Evolutionary conservation across 306 rosid species (phyloP).

Genomic region (Fragaria iinumae): DNA sequence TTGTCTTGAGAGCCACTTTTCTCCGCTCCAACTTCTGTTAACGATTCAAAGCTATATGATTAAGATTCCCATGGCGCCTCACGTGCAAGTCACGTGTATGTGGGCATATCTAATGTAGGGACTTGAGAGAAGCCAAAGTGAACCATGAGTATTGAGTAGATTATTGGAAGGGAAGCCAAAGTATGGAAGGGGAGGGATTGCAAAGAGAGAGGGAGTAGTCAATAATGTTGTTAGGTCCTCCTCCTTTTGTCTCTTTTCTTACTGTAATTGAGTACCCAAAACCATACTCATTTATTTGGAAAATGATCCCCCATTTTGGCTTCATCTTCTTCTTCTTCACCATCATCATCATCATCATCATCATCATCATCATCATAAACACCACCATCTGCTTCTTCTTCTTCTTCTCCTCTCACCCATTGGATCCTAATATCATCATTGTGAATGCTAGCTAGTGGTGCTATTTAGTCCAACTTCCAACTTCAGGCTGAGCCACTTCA

Average conservation of each 20-base stretch:
- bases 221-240: conserved; percentile 60
- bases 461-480: conserved; percentile 57
- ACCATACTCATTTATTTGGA: conserved; percentile 69
- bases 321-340: conserved; percentile 48
- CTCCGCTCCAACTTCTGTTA: neutral
- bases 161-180: conserved; percentile 25
- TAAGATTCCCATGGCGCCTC: neutral
- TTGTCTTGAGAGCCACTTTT: neutral
- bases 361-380: neutral
- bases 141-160: conserved; percentile 34
- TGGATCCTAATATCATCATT: conserved; percentile 31
- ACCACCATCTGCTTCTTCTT: conserved; percentile 16
- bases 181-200: neutral
- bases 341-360: conserved; percentile 25
- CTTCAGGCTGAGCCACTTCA: conserved; percentile 44
- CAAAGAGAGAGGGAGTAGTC: conserved; percentile 36
- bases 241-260: conserved; percentile 60
- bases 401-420: conserved; percentile 16
- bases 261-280: conserved; percentile 72
- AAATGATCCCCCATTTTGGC: conserved; percentile 63
- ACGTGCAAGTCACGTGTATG: conserved; percentile 17
- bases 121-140: conserved; percentile 22
- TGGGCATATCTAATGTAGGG: neutral
- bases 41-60: neutral
- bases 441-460: conserved; percentile 40